These are phyloP conservation scores for Penicillium thymicola DNA, from an alignment of 2,329 filamentous ascomycete species.

Conservation along the genomic window DNA sequence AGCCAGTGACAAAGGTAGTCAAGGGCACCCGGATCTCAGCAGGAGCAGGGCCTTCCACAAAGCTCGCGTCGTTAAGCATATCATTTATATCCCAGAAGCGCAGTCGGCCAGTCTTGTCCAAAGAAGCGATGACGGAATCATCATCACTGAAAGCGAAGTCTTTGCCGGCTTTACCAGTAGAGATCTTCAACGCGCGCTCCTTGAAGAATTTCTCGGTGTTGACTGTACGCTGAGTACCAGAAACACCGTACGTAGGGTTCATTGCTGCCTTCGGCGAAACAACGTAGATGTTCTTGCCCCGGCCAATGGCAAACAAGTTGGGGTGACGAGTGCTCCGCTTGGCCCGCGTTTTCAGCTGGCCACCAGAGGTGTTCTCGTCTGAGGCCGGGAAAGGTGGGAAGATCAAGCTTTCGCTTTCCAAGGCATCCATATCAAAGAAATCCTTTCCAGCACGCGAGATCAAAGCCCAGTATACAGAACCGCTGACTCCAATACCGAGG, in stretches of 20 bases:
- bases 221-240: constrained; percentile 57
- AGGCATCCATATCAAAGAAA: constrained; percentile 70
- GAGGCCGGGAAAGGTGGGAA: constrained; percentile 81
- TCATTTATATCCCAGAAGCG: constrained; percentile 97
- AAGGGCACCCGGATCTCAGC: constrained; percentile 82
- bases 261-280: constrained; percentile 62
- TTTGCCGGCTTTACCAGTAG: constrained; percentile 95
- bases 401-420: constrained; percentile 82
- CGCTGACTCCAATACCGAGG: constrained; percentile 89
- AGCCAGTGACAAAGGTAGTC: constrained; percentile 80
- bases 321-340: constrained; percentile 85
- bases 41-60: constrained; percentile 45
- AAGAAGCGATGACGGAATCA: constrained; percentile 86
- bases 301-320: constrained; percentile 90
- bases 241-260: constrained; percentile 47
- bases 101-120: constrained; percentile 93
- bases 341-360: constrained; percentile 91
- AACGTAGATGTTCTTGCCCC: constrained; percentile 93
- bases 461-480: constrained; percentile 92
- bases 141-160: constrained; percentile 98
- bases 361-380: constrained; percentile 87
- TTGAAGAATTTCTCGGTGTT: constrained; percentile 84
- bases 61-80: constrained; percentile 55
- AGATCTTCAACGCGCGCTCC: constrained; percentile 87
- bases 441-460: constrained; percentile 75